Percentiles rank a stretch among this genome's conserved stretches.
phyloP scores from a whole-genome alignment of 2,329 filamentous ascomycete genomes.

The Neofusicoccum umdonicola region DNA sequence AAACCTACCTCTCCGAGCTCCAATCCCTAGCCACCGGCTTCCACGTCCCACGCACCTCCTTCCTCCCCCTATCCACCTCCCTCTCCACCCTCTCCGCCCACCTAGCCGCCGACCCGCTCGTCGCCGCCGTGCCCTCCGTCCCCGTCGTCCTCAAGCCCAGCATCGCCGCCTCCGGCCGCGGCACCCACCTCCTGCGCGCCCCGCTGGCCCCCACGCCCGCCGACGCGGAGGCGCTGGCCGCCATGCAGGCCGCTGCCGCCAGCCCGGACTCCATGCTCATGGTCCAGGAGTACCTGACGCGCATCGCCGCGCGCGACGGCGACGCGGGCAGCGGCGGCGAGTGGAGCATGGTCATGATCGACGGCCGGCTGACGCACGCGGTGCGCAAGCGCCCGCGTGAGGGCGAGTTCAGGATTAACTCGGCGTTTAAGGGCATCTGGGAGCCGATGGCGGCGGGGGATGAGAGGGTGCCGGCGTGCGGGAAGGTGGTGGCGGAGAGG shows the following conservation, averaged over 20 bases:
- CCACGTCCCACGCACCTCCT: slow-evolving; percentile 5
- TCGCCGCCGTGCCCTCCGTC: background rate
- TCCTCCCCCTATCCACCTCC: background rate
- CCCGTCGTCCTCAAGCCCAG: slow-evolving; percentile 15
- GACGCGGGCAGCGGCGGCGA: slow-evolving; percentile 2
- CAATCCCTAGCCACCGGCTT: background rate
- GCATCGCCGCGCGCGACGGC: background rate
- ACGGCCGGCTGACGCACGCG: background rate
- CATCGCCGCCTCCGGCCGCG: slow-evolving; percentile 5
- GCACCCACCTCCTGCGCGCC: background rate
- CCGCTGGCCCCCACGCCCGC: background rate
- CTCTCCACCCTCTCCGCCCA: background rate
- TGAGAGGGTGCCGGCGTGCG: slow-evolving; percentile 1
- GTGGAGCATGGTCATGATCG: slow-evolving; percentile 12
- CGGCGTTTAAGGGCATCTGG: slow-evolving; percentile 8
- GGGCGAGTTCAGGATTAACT: slow-evolving; percentile 15
- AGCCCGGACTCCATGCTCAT: background rate
- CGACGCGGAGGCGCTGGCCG: background rate
- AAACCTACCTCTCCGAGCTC: slow-evolving; percentile 14
- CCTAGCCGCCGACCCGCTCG: background rate
- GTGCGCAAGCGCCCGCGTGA: slow-evolving; percentile 7
- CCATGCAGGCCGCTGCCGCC: background rate
- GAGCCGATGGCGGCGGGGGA: slow-evolving; percentile 2
- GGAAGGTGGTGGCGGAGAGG: background rate
- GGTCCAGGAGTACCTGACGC: slow-evolving; percentile 14